Conservation (phyloP, 345 rosid genomes). For the Citrus australasica region DNA sequence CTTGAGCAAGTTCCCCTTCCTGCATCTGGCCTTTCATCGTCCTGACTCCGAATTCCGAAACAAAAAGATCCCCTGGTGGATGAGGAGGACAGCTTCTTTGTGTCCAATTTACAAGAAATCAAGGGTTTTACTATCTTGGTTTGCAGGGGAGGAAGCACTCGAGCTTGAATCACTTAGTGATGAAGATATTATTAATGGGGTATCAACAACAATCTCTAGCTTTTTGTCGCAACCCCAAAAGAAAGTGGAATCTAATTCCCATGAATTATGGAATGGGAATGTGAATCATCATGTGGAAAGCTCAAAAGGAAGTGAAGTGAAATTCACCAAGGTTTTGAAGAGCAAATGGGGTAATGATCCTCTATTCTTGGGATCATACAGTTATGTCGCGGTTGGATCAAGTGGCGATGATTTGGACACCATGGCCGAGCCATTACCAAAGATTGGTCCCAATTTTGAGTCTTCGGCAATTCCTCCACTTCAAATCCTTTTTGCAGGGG, state of each 20-base stretch:
- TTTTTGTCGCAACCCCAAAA: slow-evolving; percentile 28
- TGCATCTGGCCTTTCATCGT: slow-evolving; percentile 70
- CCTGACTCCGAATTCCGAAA: slow-evolving; percentile 52
- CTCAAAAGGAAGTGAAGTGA: slow-evolving; percentile 21
- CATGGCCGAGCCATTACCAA: slow-evolving; percentile 88
- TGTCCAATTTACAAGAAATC: slow-evolving; percentile 72
- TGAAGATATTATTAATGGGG: slow-evolving; percentile 68
- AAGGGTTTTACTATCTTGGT: slow-evolving; percentile 77
- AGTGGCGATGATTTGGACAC: slow-evolving; percentile 84
- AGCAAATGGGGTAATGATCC: slow-evolving; percentile 93
- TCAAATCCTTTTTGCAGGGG: slow-evolving; percentile 94
- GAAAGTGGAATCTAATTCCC: slow-evolving; percentile 12
- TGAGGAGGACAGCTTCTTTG: slow-evolving; percentile 83
- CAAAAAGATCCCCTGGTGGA: slow-evolving; percentile 84
- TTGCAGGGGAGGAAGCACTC: slow-evolving; percentile 92
- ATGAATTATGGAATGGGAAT: slow-evolving; percentile 38
- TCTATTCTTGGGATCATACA: slow-evolving; percentile 83
- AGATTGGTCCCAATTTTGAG: slow-evolving; percentile 9
- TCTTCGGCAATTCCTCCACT: slow-evolving; percentile 24
- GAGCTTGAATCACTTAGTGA: slow-evolving; percentile 75
- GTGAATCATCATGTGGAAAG: slow-evolving; percentile 7
- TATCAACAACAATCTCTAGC: slow-evolving; percentile 54
- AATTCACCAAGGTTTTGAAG: slow-evolving; percentile 55
- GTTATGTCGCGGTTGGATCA: slow-evolving; percentile 84
- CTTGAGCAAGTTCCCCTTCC: slow-evolving; percentile 43